Evolutionary conservation across 495 filamentous ascomycete genomes (phyloP).

Genomic region (Aspergillus nidulans): DNA sequence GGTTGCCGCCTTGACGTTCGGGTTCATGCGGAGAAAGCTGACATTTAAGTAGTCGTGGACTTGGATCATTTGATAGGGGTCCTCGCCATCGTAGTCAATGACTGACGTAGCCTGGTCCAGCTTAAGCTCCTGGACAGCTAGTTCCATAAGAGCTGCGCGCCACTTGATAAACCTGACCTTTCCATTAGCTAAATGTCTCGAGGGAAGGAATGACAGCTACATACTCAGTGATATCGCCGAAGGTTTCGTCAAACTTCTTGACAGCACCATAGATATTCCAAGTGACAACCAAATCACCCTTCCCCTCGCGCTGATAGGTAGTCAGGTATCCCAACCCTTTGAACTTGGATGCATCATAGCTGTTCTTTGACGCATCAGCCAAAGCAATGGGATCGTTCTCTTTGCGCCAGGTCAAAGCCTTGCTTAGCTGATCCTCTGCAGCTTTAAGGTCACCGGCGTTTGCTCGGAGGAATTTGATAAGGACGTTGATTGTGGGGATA

Average conservation of each 20-base stretch:
- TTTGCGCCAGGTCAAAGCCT: constrained; percentile 77
- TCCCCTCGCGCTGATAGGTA: constrained; percentile 34
- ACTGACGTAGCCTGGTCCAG: constrained; percentile 60
- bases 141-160: constrained; percentile 84
- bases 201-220: constrained; percentile 19
- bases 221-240: constrained; percentile 73
- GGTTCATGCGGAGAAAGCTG: constrained; percentile 71
- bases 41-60: constrained; percentile 86
- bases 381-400: constrained; percentile 48
- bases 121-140: constrained; percentile 64
- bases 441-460: constrained; percentile 69
- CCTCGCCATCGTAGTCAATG: constrained; percentile 67
- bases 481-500: constrained; percentile 70
- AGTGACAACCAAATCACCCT: constrained; percentile 50
- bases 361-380: constrained; percentile 30
- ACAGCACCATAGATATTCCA: constrained; percentile 87
- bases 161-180: constrained; percentile 69
- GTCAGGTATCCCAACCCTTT: constrained; percentile 52
- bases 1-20: constrained; percentile 63
- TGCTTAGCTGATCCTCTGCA: constrained; percentile 69
- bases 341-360: constrained; percentile 49
- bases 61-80: constrained; percentile 84
- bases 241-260: constrained; percentile 67
- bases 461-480: constrained; percentile 89
- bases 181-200: not conserved